Evolutionary conservation across 78 protist species (phyloP), one percentile per base, ranked within the genome.

Genomic region (Dictyostelium capitatum): DNA sequence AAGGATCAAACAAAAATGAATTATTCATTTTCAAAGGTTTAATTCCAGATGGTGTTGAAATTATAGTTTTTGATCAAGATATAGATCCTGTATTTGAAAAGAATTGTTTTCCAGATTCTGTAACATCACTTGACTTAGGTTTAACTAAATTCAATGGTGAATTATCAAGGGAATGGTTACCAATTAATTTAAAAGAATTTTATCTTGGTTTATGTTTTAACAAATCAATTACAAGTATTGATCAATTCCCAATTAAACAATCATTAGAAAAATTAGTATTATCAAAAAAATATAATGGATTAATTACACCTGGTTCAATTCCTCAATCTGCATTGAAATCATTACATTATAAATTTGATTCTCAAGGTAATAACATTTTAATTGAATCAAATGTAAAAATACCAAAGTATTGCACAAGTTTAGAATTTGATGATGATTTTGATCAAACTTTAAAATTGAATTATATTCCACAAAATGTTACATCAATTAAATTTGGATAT

Each of bases 91-190:
- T 57, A 6, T n/a, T 57, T n/a, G 30, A 57, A n/a, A 15, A 19
- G 30, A n/a, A n/a, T 57, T n/a, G 67, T 57, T 57, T 57, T n/a
- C 67, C 67, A 57, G 23, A 57, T 57, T 57, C 67, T n/a, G 23
- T 57, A 20, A 4, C 20, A 57, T n/a, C 67, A 57, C 23, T 57
- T 20, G 20, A n/a, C 9, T 57, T 57, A 23, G 30, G 67, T 37
- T 1, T 2, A 37, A 37, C 43, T 37, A 37, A 37, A 17, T 57
- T 57, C 10, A 57, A 57, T 57, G 20, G 67, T 9, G 67, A 57
- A 57, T 57, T 57, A n/a, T n/a, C 11, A 0, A 57, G 23, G 2
- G 43, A 37, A 3, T 37, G 43, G 20, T 57, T 57, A 57, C 67
- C 67, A 20, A 57, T 20, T n/a, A 23, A 57, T n/a, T 57, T 57